These are phyloP conservation scores for Posidonia australis DNA, from an alignment of 106 monocot genomes.

Conservation along the genomic window DNA sequence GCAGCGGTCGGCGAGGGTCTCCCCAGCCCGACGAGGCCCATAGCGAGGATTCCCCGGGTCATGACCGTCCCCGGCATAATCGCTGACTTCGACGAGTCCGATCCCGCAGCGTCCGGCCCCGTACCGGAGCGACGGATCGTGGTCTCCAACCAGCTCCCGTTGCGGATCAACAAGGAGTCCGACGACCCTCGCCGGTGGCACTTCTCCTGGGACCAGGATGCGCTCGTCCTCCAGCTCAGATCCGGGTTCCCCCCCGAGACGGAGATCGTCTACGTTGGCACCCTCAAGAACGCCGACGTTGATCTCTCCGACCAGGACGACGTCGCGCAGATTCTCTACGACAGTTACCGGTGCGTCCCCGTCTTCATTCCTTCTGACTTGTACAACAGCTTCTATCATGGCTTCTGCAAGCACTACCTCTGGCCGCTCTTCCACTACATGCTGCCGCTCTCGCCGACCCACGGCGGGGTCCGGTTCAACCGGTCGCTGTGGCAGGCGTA, in stretches of 20 bases:
- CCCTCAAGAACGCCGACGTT: conserved; percentile 17
- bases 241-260: conserved; percentile 42
- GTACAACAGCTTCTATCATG: conserved; percentile 14
- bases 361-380: conserved; percentile 14
- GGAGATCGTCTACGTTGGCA: conserved; percentile 55
- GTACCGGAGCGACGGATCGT: conserved; percentile 33
- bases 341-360: conserved; percentile 18
- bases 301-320: conserved; percentile 29
- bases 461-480: conserved; percentile 11
- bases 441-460: conserved; percentile 9
- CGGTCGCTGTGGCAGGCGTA: conserved; percentile 16
- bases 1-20: conserved; percentile 6
- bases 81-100: conserved; percentile 14
- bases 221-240: conserved; percentile 51
- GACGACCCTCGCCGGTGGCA: conserved; percentile 11
- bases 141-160: conserved; percentile 45
- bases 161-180: conserved; percentile 15
- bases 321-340: conserved; percentile 18
- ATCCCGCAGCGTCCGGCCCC: not conserved
- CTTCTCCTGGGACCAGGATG: conserved; percentile 50
- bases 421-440: conserved; percentile 27
- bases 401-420: conserved; percentile 28
- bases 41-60: conserved; percentile 28
- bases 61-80: conserved; percentile 41
- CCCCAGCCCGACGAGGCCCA: conserved; percentile 11